These are phyloP conservation scores for Amyloporia xantha DNA, from an alignment of 768 basidiomycete genomes.

Conservation along the genomic window DNA sequence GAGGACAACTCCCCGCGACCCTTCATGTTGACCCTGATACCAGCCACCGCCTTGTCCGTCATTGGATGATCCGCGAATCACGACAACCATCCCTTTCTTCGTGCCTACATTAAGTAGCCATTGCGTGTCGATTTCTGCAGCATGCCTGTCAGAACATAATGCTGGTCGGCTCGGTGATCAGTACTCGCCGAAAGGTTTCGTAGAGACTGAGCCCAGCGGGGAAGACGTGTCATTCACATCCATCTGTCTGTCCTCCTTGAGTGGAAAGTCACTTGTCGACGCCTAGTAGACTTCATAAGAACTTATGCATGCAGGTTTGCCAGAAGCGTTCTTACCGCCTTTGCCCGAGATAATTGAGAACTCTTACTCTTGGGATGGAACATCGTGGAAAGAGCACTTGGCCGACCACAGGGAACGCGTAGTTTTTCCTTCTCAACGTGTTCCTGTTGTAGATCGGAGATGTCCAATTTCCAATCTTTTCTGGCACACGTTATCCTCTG, in stretches of 20 bases:
- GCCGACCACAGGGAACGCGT: too few species aligned
- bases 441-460: too few species aligned
- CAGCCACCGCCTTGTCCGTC: constrained; percentile 2
- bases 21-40: constrained; percentile 13
- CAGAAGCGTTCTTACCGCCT: too few species aligned
- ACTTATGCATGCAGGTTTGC: too few species aligned
- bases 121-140: not conserved
- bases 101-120: constrained; percentile 5
- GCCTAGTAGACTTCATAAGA: not conserved
- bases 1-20: constrained; percentile 8
- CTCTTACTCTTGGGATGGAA: too few species aligned
- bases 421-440: too few species aligned
- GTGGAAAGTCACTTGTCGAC: not conserved
- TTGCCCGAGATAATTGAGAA: too few species aligned
- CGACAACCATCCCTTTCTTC: constrained; percentile 5
- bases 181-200: not conserved
- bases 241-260: not conserved
- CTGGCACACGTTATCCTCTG: not conserved
- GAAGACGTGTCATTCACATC: not conserved
- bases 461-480: not conserved
- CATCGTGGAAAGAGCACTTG: too few species aligned
- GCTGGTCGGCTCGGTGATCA: not conserved
- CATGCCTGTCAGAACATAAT: not conserved
- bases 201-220: not conserved
- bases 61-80: not conserved